Conservation (phyloP, 148 eudicot genomes). For the Camellia lanceoleosa region DNA sequence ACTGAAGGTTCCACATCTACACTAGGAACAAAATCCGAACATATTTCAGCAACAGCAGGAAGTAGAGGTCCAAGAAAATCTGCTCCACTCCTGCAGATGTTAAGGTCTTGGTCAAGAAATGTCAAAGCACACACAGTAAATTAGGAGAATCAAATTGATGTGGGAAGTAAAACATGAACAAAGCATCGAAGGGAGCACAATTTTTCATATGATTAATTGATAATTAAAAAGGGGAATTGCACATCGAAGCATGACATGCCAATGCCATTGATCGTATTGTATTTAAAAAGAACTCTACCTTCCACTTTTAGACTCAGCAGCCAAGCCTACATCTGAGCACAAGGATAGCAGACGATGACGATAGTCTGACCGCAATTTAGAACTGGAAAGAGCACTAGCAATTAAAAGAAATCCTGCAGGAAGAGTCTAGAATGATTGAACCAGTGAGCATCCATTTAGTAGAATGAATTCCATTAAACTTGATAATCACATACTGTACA, state of each 20-base stretch:
- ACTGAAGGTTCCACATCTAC: constrained; percentile 87
- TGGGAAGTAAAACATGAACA: neutral
- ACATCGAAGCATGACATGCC: neutral
- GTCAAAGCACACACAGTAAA: neutral
- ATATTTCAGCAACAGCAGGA: constrained; percentile 97
- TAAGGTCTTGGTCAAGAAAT: constrained; percentile 5
- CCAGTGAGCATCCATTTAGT: constrained; percentile 45
- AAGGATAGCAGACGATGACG: constrained; percentile 89
- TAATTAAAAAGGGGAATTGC: neutral
- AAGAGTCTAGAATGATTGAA: constrained; percentile 80
- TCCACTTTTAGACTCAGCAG: constrained; percentile 98
- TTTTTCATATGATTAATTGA: neutral
- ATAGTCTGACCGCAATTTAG: constrained; percentile 76
- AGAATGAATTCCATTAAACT: constrained; percentile 13
- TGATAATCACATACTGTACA: constrained; percentile 4
- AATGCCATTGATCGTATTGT: neutral
- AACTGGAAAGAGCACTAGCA: constrained; percentile 59
- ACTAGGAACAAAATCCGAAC: constrained; percentile 90
- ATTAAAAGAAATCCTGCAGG: constrained; percentile 91
- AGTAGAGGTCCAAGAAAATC: constrained; percentile 97
- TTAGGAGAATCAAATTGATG: neutral
- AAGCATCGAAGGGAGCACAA: neutral
- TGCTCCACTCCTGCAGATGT: constrained; percentile 86
- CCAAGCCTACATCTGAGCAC: constrained; percentile 98
- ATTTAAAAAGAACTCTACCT: constrained; percentile 45